Conservation (phyloP, 805 yeast species). For the Vanderwaltozyma yarrowii region DNA sequence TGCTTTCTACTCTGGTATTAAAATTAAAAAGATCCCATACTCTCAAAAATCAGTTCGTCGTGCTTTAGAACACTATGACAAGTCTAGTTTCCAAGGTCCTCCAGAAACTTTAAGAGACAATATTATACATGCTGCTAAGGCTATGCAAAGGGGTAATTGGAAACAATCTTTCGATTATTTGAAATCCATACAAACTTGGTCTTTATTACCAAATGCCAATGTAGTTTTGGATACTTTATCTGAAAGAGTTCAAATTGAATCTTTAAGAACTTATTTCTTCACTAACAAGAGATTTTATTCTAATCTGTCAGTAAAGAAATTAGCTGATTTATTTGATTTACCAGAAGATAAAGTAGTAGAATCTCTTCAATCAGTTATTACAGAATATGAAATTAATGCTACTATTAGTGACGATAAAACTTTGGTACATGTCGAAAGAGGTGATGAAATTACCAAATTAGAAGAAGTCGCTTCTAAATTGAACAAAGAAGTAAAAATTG, state of each 20-base stretch:
- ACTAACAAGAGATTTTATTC: constrained; percentile 69
- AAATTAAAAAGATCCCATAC: constrained; percentile 47
- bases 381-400: constrained; percentile 68
- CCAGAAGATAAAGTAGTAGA: constrained; percentile 45
- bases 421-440: constrained; percentile 58
- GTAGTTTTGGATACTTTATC: constrained; percentile 60
- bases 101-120: constrained; percentile 94
- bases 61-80: constrained; percentile 83
- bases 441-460: constrained; percentile 70
- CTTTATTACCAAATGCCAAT: constrained; percentile 60
- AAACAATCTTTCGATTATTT: constrained; percentile 60
- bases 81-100: constrained; percentile 93
- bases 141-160: constrained; percentile 89
- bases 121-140: constrained; percentile 84
- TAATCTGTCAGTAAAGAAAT: constrained; percentile 57
- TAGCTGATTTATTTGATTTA: constrained; percentile 60
- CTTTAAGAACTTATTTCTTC: constrained; percentile 86
- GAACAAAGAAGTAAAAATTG: constrained; percentile 32
- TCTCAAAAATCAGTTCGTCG: constrained; percentile 81
- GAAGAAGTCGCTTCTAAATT: constrained; percentile 81
- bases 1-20: constrained; percentile 46
- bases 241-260: constrained; percentile 76
- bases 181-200: constrained; percentile 60
- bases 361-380: constrained; percentile 65
- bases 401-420: constrained; percentile 52